Conservation (phyloP, 352 stramenopile genomes). For the Phytophthora cactorum region DNA sequence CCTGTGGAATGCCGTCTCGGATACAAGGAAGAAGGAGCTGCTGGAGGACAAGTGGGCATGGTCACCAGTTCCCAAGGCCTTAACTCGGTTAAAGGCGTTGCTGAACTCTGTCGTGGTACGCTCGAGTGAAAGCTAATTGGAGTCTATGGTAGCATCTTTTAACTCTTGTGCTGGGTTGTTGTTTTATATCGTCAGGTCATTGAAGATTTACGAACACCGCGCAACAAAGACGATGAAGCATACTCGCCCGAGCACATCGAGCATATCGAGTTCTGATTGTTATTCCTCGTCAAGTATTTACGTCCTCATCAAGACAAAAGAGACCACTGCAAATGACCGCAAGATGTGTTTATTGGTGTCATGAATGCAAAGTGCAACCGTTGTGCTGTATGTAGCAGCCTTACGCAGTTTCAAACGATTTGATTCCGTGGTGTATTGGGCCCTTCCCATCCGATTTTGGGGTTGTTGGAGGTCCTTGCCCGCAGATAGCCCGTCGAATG, state of each 20-base stretch:
- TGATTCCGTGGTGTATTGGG: conserved; percentile 26
- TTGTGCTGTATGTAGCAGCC: neutral
- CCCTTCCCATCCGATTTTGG: conserved; percentile 16
- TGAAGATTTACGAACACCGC: conserved; percentile 38
- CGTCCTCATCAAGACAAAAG: conserved; percentile 10
- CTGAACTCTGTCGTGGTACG: conserved; percentile 50
- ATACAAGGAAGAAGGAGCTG: conserved; percentile 21
- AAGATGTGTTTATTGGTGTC: conserved; percentile 30
- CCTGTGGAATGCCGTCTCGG: conserved; percentile 30
- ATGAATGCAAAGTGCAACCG: conserved; percentile 20
- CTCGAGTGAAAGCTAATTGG: neutral
- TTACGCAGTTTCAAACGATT: conserved; percentile 35
- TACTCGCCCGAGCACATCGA: conserved; percentile 20
- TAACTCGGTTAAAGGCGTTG: conserved; percentile 37
- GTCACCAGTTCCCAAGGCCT: conserved; percentile 43
- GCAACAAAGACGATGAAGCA: neutral
- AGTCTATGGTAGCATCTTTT: neutral
- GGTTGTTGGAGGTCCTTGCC: conserved; percentile 40
- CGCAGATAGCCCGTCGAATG: conserved; percentile 84
- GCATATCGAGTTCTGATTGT: conserved; percentile 29
- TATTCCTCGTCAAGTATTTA: conserved; percentile 21
- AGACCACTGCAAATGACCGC: conserved; percentile 1
- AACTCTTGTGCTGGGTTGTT: conserved; percentile 2
- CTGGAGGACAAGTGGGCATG: conserved; percentile 30
- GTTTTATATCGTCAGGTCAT: conserved; percentile 35